These are phyloP conservation scores for Sanghuangporus sanghuang DNA, from an alignment of 1,284 basidiomycete species.

Conservation along the genomic window DNA sequence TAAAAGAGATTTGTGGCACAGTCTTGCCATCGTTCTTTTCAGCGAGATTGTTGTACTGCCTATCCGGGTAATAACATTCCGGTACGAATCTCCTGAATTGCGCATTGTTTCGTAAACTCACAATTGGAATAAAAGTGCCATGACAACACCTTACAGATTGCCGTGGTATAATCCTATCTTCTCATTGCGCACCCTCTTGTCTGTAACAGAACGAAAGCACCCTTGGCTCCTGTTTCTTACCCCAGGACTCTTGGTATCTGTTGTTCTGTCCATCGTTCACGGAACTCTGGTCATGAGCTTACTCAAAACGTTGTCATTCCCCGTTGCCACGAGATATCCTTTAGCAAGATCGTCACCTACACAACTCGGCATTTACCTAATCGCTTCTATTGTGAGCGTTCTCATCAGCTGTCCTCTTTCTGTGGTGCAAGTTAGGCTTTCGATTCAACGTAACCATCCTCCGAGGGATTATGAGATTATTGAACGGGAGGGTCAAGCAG, in stretches of 20 bases:
- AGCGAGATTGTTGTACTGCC: background rate
- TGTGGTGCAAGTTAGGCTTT: conserved; percentile 75
- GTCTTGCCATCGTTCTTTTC: background rate
- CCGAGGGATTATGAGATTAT: conserved; percentile 67
- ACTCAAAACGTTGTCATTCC: background rate
- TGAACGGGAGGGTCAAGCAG: conserved; percentile 65
- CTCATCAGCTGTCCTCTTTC: conserved; percentile 74
- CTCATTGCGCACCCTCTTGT: background rate
- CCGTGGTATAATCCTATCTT: background rate
- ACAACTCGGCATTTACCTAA: conserved; percentile 55
- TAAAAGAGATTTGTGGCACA: background rate
- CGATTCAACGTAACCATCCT: conserved; percentile 81
- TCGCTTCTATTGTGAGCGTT: conserved; percentile 57
- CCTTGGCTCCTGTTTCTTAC: background rate
- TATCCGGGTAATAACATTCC: background rate
- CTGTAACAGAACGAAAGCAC: background rate
- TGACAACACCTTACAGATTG: background rate
- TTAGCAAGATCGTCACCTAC: conserved; percentile 22
- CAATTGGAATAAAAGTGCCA: background rate
- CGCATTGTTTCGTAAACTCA: background rate
- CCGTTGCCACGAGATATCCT: conserved; percentile 50
- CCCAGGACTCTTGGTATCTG: background rate
- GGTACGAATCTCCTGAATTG: background rate
- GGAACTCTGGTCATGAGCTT: background rate
- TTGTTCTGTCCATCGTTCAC: background rate